Base-by-base conservation (phyloP, 768 basidiomycete genomes). In the Cystobasidium onofrii region DNA sequence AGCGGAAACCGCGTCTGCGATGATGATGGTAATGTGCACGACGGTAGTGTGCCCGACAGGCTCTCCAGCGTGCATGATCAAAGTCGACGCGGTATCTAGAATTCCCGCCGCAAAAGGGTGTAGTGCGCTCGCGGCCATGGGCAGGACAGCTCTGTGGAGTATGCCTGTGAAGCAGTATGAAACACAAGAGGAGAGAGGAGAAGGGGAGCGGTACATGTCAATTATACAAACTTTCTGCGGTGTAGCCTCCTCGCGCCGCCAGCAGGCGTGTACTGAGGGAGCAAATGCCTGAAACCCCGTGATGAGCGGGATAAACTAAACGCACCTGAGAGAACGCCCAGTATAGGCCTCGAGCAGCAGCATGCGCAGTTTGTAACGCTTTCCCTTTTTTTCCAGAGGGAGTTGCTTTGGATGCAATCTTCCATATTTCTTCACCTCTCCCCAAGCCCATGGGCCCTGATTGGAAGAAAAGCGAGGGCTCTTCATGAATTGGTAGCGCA, bases 51-150 rank as follows among this genome's bases (percentile, higher is more conserved):
- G 25, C 17, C 33, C 23, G 15, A 15, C 57, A 60, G 6, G 57
- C 57, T 60, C 57, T 25, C 57, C 57, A 60, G 27, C 23, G 10
- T 60, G 57, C 57, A 60, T 60, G 57, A 60, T 60, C 27, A 23
- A 60, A 60, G 2, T 27, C 57, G 33, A 60, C 31, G 6, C 57
- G 57, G 27, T 29, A 29, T 12, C 57, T 12, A 13, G 17, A 12
- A 4, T 27, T 27, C 31, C 57, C 57, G 27, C 57, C 57, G 57
- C 57, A 60, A 20, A 29, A 60, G 23, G 46, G 46, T 20, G 46
- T 50, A 12, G 46, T 50, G 46, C 46, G 46, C n/a, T 50, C 46
- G n/a, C 46, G 46, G n/a, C 46, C 46, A 20, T 50, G 6, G 3
- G 46, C 46, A 50, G 46, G 46, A n/a, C 46, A 50, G 46, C 46